Conservation (phyloP, 2,329 filamentous ascomycete genomes). For the Diplodia seriata region DNA sequence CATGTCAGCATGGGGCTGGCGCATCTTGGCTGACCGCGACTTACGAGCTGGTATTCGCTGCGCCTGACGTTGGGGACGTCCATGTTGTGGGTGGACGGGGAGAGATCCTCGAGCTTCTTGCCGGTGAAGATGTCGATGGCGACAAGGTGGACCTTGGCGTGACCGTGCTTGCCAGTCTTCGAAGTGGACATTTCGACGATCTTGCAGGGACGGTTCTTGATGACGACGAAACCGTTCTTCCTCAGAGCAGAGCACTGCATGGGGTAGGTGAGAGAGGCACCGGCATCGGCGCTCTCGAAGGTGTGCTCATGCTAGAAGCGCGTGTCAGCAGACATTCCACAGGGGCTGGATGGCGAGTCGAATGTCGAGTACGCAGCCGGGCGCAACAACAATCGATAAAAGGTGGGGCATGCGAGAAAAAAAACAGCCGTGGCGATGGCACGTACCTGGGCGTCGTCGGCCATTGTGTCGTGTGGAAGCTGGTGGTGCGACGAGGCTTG, state of each 20-base stretch:
- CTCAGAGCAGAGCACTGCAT: slow-evolving; percentile 99
- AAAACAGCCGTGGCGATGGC: slow-evolving; percentile 30
- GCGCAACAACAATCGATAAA: slow-evolving; percentile 42
- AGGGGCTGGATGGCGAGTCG: slow-evolving; percentile 4
- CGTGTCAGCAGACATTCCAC: slow-evolving; percentile 35
- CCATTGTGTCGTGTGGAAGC: slow-evolving; percentile 63
- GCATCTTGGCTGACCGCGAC: slow-evolving; percentile 49
- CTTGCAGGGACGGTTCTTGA: slow-evolving; percentile 99
- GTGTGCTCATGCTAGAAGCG: slow-evolving; percentile 63
- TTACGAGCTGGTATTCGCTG: slow-evolving; percentile 92
- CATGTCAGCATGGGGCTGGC: slow-evolving; percentile 36
- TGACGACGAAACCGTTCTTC: slow-evolving; percentile 98
- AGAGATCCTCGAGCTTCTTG: slow-evolving; percentile 99
- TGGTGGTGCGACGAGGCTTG: slow-evolving; percentile 41
- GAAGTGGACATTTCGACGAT: slow-evolving; percentile 99
- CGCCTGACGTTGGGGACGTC: slow-evolving; percentile 94
- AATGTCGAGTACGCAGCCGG: slow-evolving; percentile 40
- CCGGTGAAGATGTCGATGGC: slow-evolving; percentile 98
- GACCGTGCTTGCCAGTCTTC: slow-evolving; percentile 99
- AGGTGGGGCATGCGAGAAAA: slow-evolving; percentile 47
- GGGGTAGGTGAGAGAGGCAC: slow-evolving; percentile 90
- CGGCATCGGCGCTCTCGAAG: slow-evolving; percentile 96
- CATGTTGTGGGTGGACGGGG: slow-evolving; percentile 96
- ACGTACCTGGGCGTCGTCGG: slow-evolving; percentile 71
- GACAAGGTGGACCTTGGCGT: slow-evolving; percentile 99